phyloP scores from a whole-genome alignment of 202 grass and related monocot genomes.

The Hordeum pubiflorum region DNA sequence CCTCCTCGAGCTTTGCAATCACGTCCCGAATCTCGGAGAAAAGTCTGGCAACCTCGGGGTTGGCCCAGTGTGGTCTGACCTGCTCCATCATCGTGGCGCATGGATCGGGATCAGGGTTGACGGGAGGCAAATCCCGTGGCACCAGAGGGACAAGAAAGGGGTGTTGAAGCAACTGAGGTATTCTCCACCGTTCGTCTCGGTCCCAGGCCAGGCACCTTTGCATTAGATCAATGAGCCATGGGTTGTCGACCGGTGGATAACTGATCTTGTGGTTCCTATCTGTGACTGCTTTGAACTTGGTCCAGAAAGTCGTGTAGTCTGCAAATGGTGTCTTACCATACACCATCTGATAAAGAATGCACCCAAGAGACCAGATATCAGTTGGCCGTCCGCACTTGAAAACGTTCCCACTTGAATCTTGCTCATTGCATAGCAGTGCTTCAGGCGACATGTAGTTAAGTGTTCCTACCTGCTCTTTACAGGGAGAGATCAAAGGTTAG shows the following conservation, averaged over 20 bases:
- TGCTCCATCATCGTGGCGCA: constrained; percentile 42
- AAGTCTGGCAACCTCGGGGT: constrained; percentile 40
- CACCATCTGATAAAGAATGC: constrained; percentile 98
- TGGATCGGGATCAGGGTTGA: constrained; percentile 1
- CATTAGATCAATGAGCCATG: constrained; percentile 91
- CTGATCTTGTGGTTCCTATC: constrained; percentile 63
- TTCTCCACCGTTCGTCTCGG: constrained; percentile 72
- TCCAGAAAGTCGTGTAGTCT: constrained; percentile 76
- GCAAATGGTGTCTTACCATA: constrained; percentile 96
- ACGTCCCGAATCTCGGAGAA: constrained; percentile 31
- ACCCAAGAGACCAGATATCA: constrained; percentile 97
- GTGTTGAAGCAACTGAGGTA: constrained; percentile 67
- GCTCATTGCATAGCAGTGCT: constrained; percentile 82
- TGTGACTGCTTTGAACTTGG: constrained; percentile 82
- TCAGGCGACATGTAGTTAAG: constrained; percentile 99
- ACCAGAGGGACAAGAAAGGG: constrained; percentile 70
- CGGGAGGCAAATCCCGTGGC: constrained; percentile 28
- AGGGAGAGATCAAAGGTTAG: constrained; percentile 17
- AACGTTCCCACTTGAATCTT: constrained; percentile 49
- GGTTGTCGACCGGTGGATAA: constrained; percentile 64
- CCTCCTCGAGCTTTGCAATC: constrained; percentile 43
- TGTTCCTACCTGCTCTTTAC: constrained; percentile 66
- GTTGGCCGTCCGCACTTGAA: constrained; percentile 90
- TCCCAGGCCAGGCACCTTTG: constrained; percentile 74
- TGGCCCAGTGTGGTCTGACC: constrained; percentile 37